A percentile compares a stretch with the other conserved stretches of the same genome.
Evolutionary conservation across 352 stramenopile species (phyloP).

Genomic region (Phytophthora crassamura): DNA sequence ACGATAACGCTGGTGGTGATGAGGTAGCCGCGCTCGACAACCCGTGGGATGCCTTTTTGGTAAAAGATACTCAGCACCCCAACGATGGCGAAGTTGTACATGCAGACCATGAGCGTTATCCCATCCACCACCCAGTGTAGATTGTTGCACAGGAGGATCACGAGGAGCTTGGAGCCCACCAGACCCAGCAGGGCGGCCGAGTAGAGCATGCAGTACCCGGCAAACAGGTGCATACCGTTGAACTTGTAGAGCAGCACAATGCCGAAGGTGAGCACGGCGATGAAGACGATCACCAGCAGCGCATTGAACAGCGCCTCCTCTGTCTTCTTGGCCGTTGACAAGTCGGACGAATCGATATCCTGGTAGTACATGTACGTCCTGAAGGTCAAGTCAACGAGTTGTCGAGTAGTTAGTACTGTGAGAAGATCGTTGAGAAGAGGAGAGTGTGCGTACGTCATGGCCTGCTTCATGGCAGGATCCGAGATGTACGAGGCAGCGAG

Average conservation of each 20-base stretch:
- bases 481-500: constrained; percentile 54
- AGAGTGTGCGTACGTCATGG: constrained; percentile 59
- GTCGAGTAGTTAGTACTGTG: not conserved
- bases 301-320: constrained; percentile 77
- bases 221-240: constrained; percentile 78
- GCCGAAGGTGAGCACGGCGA: constrained; percentile 76
- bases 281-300: constrained; percentile 81
- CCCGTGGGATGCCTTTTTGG: constrained; percentile 76
- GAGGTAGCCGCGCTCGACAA: constrained; percentile 92
- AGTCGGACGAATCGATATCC: constrained; percentile 59
- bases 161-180: constrained; percentile 74
- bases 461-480: constrained; percentile 50
- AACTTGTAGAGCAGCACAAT: constrained; percentile 89
- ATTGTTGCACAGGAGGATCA: constrained; percentile 60
- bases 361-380: constrained; percentile 87
- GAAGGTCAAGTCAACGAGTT: not conserved
- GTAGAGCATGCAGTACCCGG: constrained; percentile 82
- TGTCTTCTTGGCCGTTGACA: constrained; percentile 53
- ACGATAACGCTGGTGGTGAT: constrained; percentile 95
- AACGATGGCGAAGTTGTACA: constrained; percentile 91
- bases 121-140: constrained; percentile 63
- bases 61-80: constrained; percentile 90
- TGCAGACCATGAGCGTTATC: constrained; percentile 67
- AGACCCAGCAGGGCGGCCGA: constrained; percentile 74
- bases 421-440: not conserved